Evolutionary conservation across 352 stramenopile genomes (phyloP), one percentile per base, ranked within the genome.

Genomic region (Pythium scleroteichum): DNA sequence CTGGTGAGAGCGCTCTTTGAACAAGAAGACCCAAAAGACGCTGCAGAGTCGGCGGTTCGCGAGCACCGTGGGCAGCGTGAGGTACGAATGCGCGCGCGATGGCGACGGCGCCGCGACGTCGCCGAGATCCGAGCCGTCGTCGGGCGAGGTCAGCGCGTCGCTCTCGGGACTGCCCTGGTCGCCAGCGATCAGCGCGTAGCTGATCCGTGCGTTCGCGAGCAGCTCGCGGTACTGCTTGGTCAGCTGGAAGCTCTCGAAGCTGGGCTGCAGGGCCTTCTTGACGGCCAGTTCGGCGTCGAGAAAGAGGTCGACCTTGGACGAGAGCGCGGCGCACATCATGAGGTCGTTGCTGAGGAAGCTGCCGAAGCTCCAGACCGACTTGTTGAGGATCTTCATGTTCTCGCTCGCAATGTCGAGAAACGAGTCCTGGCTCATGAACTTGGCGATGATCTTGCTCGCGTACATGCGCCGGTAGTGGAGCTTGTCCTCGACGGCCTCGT

Each of bases 1-100:
- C 45, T 90, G 73, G 50, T 95, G 85, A 4, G 78, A 85, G 39
- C 85, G 83, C 29, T 95, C 85, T 53, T 93, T 92, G 64, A 92
- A 95, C 16, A 95, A 51, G 59, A 90, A 92, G 7, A 95, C 82
- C 85, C 85, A 95, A 52, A 95, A 95, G 0, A 95, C 78, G 44
- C 85, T 93, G 55, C 85, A 95, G 14, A 95, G 59, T 24, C 85
- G 73, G 5, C 85, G 74, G 61, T 95, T 95, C 17, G 67, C 71
- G 16, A 95, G 59, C 10, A 95, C 83, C 1, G 78, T 80, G 38
- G 91, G 76, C 13, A 95, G 59, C 24, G 83, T 93, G 50, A 95
- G 59, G 50, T 87, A 86, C 4, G 78, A 72, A 32, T 78, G 69
- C 1, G 59, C 71, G 13, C 59, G 64, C 17, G 53, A 46, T 1